A percentile compares a stretch with the other conserved stretches of the same genome.
phyloP scores from a whole-genome alignment of 345 rosid species.

The Pistacia atlantica region DNA sequence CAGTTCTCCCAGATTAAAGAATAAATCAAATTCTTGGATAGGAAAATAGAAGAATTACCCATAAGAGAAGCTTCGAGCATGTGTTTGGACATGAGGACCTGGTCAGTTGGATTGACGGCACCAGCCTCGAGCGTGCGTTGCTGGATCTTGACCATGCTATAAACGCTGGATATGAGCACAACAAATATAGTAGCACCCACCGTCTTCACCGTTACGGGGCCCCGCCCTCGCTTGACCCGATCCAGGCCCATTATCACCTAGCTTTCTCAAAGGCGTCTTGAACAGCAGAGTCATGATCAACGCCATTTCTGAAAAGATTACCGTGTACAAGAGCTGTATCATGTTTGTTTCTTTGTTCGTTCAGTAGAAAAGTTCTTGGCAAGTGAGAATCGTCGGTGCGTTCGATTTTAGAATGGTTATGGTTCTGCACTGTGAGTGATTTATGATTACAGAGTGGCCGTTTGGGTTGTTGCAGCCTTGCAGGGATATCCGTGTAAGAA shows the following conservation, averaged over 20 bases:
- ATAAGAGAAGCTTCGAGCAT: slow-evolving; percentile 88
- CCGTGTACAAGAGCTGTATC: slow-evolving; percentile 75
- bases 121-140: slow-evolving; percentile 55
- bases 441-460: background rate
- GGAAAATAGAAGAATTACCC: slow-evolving; percentile 44
- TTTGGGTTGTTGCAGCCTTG: background rate
- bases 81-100: slow-evolving; percentile 67
- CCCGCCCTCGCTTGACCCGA: slow-evolving; percentile 78
- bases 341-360: slow-evolving; percentile 24
- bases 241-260: slow-evolving; percentile 66
- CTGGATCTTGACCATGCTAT: slow-evolving; percentile 60
- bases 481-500: background rate
- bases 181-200: slow-evolving; percentile 57
- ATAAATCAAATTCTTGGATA: background rate
- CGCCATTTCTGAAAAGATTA: slow-evolving; percentile 63
- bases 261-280: slow-evolving; percentile 77
- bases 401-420: background rate
- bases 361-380: background rate
- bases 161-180: slow-evolving; percentile 61
- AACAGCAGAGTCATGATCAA: slow-evolving; percentile 66
- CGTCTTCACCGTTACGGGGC: slow-evolving; percentile 75
- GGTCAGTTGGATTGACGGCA: slow-evolving; percentile 74
- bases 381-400: background rate
- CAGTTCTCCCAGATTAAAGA: background rate
- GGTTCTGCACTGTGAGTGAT: background rate